Conservation (phyloP, 2,329 filamentous ascomycete species). For the Blastomyces silverae region DNA sequence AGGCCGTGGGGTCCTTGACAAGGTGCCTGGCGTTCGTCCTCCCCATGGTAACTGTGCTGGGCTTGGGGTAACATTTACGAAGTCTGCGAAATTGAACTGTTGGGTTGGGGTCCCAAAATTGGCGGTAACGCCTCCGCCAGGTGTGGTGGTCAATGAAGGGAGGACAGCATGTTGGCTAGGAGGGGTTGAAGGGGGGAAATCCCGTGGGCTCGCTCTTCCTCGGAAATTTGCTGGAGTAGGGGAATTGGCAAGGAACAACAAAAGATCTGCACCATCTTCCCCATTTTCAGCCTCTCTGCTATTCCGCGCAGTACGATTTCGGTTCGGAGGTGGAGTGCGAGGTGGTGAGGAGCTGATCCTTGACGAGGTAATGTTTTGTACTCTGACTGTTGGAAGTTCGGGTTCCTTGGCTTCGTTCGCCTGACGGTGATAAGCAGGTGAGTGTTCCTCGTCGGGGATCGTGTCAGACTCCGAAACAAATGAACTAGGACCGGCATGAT, state of each 20-base stretch:
- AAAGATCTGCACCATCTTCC: slow-evolving; percentile 72
- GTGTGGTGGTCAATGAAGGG: slow-evolving; percentile 49
- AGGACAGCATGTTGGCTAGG: slow-evolving; percentile 55
- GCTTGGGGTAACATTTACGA: slow-evolving; percentile 94
- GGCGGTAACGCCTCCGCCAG: slow-evolving; percentile 67
- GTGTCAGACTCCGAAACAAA: slow-evolving; percentile 69
- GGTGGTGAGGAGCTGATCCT: slow-evolving; percentile 72
- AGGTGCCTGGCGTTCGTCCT: slow-evolving; percentile 49
- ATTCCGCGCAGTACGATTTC: slow-evolving; percentile 43
- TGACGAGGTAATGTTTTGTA: slow-evolving; percentile 40
- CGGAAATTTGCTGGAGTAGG: slow-evolving; percentile 69
- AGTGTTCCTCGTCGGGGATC: slow-evolving; percentile 51
- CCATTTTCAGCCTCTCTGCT: slow-evolving; percentile 49
- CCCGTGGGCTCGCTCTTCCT: slow-evolving; percentile 42
- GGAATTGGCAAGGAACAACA: slow-evolving; percentile 82
- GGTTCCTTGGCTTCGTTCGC: slow-evolving; percentile 74
- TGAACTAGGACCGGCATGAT: slow-evolving; percentile 63
- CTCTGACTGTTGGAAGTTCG: slow-evolving; percentile 56
- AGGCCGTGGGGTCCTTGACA: slow-evolving; percentile 61
- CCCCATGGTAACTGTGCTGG: slow-evolving; percentile 81
- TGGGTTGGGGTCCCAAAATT: slow-evolving; percentile 71
- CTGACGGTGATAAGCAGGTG: slow-evolving; percentile 39
- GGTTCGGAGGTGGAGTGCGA: slow-evolving; percentile 65
- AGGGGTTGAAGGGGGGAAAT: slow-evolving; percentile 64
- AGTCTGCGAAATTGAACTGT: slow-evolving; percentile 89